Evolutionary conservation across 371 early-diverging fungal genomes (phyloP).

Genomic region (Zopfochytrium polystomum): DNA sequence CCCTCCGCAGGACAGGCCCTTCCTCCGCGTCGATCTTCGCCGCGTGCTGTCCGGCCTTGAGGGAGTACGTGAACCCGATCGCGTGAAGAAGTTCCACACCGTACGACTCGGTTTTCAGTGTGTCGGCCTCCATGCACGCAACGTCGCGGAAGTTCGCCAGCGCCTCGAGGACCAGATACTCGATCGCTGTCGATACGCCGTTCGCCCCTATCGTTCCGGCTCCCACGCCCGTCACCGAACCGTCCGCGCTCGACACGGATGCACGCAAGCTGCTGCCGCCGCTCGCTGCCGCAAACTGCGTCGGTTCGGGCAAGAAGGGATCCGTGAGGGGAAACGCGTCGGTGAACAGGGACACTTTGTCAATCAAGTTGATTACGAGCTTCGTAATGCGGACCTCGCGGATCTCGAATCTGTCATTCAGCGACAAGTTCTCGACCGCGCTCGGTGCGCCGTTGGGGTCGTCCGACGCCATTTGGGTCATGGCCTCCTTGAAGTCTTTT

Average conservation of each 20-base stretch:
- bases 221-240: constrained; percentile 19
- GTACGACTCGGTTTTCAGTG: constrained; percentile 81
- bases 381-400: constrained; percentile 69
- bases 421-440: constrained; percentile 29
- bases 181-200: constrained; percentile 30
- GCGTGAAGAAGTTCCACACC: constrained; percentile 90
- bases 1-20: constrained; percentile 34
- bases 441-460: constrained; percentile 39
- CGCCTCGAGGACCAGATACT: constrained; percentile 34
- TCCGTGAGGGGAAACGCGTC: constrained; percentile 50
- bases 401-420: constrained; percentile 61
- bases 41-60: constrained; percentile 80
- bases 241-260: background rate
- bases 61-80: constrained; percentile 83
- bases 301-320: constrained; percentile 3
- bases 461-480: constrained; percentile 37
- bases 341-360: constrained; percentile 74
- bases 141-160: constrained; percentile 58
- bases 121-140: constrained; percentile 77
- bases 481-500: constrained; percentile 78
- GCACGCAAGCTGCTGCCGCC: background rate
- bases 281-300: background rate
- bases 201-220: constrained; percentile 45
- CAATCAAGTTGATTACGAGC: constrained; percentile 65
- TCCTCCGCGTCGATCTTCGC: constrained; percentile 48